Evolutionary conservation across 495 filamentous ascomycete species (phyloP), one percentile per base, ranked within the genome.

Genomic region (Achaetomiella virescens): DNA sequence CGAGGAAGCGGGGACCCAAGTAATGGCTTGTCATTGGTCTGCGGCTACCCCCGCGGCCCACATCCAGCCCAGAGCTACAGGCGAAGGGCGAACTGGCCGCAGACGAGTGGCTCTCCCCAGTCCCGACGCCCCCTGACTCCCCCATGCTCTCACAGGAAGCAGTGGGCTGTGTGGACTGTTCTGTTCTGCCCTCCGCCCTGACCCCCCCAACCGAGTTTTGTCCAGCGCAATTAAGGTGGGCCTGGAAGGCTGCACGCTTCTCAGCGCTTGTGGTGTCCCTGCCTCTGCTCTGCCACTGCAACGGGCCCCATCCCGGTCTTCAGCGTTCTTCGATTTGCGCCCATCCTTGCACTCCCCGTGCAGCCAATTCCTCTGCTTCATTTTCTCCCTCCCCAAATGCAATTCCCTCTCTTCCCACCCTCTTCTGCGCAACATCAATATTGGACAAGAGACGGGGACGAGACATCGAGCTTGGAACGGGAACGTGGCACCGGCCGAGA

Each of bases 1-100:
- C 48, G 33, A 54, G 59, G 21, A 3, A 42, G 40, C 42, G 59
- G 61, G 45, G 35, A 4, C 49, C 15, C 14, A 18, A 21, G 22
- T 3, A 20, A 31, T 15, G 17, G 36, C 29, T 17, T 49, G n/a
- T 29, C 50, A 66, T 66, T 66, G 64, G 64, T 41, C 33, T n/a
- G 38, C 31, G 20, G 11, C 38, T 17, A 21, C 29, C 56, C 57
- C 57, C 62, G 51, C 61, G 58, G 37, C 58, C 63, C 63, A 62
- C 36, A 2, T 38, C 11, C 60, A 54, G 45, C 43, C 48, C 47
- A 51, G 41, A 52, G 59, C n/a, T 54, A 55, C 60, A 59, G 55
- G 54, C 54, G 56, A 27, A 53, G 52, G 48, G 48, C 55, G 25
- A 55, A 41, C 38, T 36, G 54, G 52, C 52, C 52, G 46, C 57